Evolutionary conservation across 441 rosid species (phyloP), one percentile per base, ranked within the genome.

Genomic region (Hura crepitans): DNA sequence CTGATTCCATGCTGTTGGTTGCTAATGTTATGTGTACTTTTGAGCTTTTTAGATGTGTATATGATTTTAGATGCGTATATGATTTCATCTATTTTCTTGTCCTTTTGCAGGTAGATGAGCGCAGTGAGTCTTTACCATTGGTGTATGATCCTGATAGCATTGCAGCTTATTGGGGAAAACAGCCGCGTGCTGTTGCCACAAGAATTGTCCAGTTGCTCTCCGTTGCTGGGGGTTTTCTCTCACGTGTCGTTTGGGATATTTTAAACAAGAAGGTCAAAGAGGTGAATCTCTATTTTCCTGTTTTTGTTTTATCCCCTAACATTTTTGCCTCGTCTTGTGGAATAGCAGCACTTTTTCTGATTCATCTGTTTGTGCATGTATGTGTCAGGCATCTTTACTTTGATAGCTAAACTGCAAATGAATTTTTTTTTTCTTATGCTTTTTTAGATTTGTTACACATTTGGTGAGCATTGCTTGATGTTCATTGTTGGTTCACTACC

Each of bases 211-310:
- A 94, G 75, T 79, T 94, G 49, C 82, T 90, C 6, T 89, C 99
- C 25, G 99, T 94, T 56, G 97, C 97, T 0, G 99, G 99, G 31
- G 97, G 97, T 59, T 94, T 94, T 78, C 97, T 94, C 68, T 94
- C 98, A 7, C 91, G 87, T 20, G 28, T 91, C 31, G 87, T 84
- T 37, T 71, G 58, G 80, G 99, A 94, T 77, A 60, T 94, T 49
- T 83, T 94, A 12, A 94, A 84, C 78, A 94, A 89, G 85, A 91
- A 89, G 74, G 87, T 91, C 68, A 89, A 90, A 83, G 93, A 90
- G 97, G 99, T 94, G 64, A 86, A 51, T 50, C n/a, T 46, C 39
- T 68, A 33, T 22, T 74, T 1, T 65, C 18, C 18, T 65, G 39
- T 55, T 77, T 42, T 17, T 33, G 65, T 7, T 56, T 46, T 63